Base-by-base conservation (phyloP, 2,329 filamentous ascomycete genomes). In the Orbilia blumenaviensis region DNA sequence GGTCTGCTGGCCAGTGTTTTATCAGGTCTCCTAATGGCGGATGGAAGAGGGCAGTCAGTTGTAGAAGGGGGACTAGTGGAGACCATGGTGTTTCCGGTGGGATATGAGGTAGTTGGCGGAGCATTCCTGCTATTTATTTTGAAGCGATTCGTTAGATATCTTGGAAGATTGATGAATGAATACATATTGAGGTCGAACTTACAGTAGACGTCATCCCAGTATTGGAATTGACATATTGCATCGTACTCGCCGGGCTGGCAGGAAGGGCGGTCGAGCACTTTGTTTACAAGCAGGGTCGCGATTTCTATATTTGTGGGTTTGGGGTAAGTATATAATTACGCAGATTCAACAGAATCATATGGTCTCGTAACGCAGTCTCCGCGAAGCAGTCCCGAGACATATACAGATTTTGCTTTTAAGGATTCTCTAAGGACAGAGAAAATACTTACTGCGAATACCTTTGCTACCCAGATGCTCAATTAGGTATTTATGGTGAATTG, bases 171-270 rank as follows among this genome's bases (percentile, higher is more conserved):
- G 27, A n/a, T 27, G 42, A 18, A 29, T 10, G 34, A 16, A 21
- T 14, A 18, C n/a, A n/a, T n/a, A n/a, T n/a, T n/a, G 34, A 9
- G 32, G 38, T 56, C 32, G 42, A n/a, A 36, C 68, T 46, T 61
- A 74, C 69, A 66, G 54, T 74, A 74, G 4, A 74, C 62, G 25
- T 74, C 69, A 36, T 74, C 62, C 69, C 69, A 74, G 34, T 44
- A 66, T 16, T 48, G 50, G 32, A 74, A 74, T 21, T 54, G 38
- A 38, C 62, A 67, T 23, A 74, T 74, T 2, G 54, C 41, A 18
- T 74, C 46, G 23, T 60, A 66, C 48, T 74, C 69, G 8, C 54
- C 23, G 12, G 66, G 52, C 2, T 54, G 42, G 3, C 61, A 66
- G 18, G 34, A 52, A 4, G 29, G 14, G 46, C 62, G 58, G 21